Conservation (phyloP, 352 stramenopile species). For the Phytophthora pluvialis region DNA sequence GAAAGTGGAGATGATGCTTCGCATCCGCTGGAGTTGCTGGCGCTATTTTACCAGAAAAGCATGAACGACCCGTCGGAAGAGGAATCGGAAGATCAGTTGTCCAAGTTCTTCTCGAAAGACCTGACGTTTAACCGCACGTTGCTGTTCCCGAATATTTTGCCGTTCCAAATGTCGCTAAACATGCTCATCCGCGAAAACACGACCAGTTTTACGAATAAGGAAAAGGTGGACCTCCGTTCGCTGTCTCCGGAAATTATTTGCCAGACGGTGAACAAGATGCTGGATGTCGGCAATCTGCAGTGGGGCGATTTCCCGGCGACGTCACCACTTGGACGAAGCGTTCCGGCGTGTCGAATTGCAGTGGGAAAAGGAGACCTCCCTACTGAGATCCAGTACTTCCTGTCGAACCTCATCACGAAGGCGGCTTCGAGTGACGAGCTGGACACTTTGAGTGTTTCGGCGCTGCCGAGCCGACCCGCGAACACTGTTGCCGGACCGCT, state of each 20-base stretch:
- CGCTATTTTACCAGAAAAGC: conserved; percentile 49
- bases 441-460: conserved; percentile 44
- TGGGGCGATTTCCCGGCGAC: conserved; percentile 56
- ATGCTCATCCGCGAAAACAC: conserved; percentile 45
- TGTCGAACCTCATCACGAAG: conserved; percentile 44
- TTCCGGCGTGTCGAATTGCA: conserved; percentile 38
- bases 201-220: conserved; percentile 12
- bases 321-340: conserved; percentile 38
- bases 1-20: conserved; percentile 6
- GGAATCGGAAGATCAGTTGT: conserved; percentile 39
- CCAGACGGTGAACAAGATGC: conserved; percentile 52
- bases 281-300: conserved; percentile 38
- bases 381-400: conserved; percentile 34
- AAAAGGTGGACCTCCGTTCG: conserved; percentile 3
- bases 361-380: conserved; percentile 36
- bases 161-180: conserved; percentile 66
- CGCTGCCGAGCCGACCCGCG: conserved; percentile 52
- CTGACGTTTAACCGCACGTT: conserved; percentile 35
- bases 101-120: conserved; percentile 48
- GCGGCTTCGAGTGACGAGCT: conserved; percentile 44
- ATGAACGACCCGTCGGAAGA: conserved; percentile 21
- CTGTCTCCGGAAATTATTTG: conserved; percentile 38
- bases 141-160: conserved; percentile 56
- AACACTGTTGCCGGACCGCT: conserved; percentile 50
- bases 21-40: conserved; percentile 42